These are phyloP conservation scores for Podila horticola DNA, from an alignment of 192 early-diverging fungal genomes.

Conservation along the genomic window DNA sequence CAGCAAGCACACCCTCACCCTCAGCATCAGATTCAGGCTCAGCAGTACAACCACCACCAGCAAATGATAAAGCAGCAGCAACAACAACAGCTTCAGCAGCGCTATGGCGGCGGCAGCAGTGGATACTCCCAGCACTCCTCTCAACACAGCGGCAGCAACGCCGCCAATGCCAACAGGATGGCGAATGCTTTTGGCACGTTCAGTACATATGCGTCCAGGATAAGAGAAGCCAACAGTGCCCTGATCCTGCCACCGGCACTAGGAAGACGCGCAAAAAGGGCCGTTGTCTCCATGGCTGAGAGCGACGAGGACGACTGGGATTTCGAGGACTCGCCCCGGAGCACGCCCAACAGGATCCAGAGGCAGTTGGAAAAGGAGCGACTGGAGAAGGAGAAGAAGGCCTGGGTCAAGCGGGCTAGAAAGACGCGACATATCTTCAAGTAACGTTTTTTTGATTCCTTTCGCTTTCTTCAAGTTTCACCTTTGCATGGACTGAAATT, in stretches of 20 bases:
- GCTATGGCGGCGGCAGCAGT: neutral
- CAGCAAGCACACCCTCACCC: slow-evolving; percentile 12
- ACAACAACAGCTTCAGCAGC: slow-evolving; percentile 15
- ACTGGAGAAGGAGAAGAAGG: slow-evolving; percentile 51
- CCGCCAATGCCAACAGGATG: slow-evolving; percentile 10
- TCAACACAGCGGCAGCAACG: neutral
- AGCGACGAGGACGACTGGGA: slow-evolving; percentile 60
- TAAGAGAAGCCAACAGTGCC: slow-evolving; percentile 62
- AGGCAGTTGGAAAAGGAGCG: slow-evolving; percentile 26
- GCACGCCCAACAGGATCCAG: slow-evolving; percentile 39
- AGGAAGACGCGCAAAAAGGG: slow-evolving; percentile 48
- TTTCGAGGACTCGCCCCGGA: slow-evolving; percentile 53
- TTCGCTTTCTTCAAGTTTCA: neutral
- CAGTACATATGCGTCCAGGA: slow-evolving; percentile 61
- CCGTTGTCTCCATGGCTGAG: slow-evolving; percentile 49
- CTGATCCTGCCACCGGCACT: slow-evolving; percentile 56
- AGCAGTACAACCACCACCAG: slow-evolving; percentile 18
- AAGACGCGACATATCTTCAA: slow-evolving; percentile 53
- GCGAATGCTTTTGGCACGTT: slow-evolving; percentile 41
- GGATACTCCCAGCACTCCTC: neutral
- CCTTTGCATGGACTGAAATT: neutral
- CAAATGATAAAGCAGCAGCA: slow-evolving; percentile 4
- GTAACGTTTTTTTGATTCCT: slow-evolving; percentile 12
- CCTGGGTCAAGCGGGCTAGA: slow-evolving; percentile 23
- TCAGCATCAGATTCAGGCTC: slow-evolving; percentile 12